Evolutionary conservation across 1,139 yeast species (phyloP).

Genomic region (Geotrichum histeridarum): DNA sequence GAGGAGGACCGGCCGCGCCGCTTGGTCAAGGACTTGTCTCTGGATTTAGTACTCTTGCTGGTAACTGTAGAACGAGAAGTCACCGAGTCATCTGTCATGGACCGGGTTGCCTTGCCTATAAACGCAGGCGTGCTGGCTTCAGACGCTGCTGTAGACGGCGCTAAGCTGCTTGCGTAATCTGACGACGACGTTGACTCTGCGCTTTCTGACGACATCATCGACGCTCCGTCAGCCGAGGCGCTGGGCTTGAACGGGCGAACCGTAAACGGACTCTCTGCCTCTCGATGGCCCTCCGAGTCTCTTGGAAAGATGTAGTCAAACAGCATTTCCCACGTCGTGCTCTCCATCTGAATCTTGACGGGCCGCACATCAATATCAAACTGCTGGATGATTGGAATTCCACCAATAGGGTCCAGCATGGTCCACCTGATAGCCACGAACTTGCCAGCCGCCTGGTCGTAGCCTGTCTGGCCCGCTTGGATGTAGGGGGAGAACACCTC

Average conservation of each 20-base stretch:
- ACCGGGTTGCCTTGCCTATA: no score
- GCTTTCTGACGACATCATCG: neutral
- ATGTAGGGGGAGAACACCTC: constrained; percentile 59
- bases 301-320: constrained; percentile 64
- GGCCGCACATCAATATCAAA: constrained; percentile 56
- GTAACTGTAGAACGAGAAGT: no score
- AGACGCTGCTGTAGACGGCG: neutral
- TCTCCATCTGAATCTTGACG: constrained; percentile 66
- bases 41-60: neutral
- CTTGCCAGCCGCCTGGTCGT: constrained; percentile 30
- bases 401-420: constrained; percentile 76
- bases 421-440: constrained; percentile 63
- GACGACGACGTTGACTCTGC: neutral
- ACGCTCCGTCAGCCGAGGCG: neutral
- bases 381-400: constrained; percentile 62
- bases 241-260: constrained; percentile 16
- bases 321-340: constrained; percentile 55
- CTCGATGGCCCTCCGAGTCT: constrained; percentile 29
- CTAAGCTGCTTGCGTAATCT: constrained; percentile 4
- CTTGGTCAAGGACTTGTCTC: neutral
- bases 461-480: constrained; percentile 23
- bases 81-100: no score
- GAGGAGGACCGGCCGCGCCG: neutral
- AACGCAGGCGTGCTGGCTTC: no score
- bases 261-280: constrained; percentile 26